These are phyloP conservation scores for Fomitopsis schrenkii DNA, from an alignment of 1,284 basidiomycete species.

Conservation along the genomic window DNA sequence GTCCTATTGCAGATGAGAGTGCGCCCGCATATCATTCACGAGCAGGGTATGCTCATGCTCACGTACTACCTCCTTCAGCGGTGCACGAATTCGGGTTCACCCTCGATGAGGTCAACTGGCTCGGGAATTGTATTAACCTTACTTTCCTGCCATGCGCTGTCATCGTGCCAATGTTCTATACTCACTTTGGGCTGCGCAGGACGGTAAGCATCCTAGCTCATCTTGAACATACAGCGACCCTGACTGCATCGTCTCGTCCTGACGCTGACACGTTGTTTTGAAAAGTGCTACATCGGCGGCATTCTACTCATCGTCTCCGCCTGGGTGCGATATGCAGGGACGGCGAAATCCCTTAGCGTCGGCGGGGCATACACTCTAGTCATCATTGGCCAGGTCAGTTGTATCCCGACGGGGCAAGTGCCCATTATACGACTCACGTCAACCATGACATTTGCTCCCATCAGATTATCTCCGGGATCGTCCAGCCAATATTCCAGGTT, in stretches of 20 bases:
- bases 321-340: slow-evolving; percentile 77
- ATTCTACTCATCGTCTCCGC: slow-evolving; percentile 32
- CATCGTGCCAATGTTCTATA: slow-evolving; percentile 49
- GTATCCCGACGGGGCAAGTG: background rate
- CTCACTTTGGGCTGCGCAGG: slow-evolving; percentile 52
- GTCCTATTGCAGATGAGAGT: slow-evolving; percentile 68
- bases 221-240: no score
- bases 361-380: slow-evolving; percentile 55
- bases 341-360: slow-evolving; percentile 39
- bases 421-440: no score
- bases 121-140: slow-evolving; percentile 61
- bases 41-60: background rate
- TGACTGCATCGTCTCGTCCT: no score
- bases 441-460: no score
- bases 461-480: slow-evolving; percentile 49
- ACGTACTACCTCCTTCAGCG: slow-evolving; percentile 33
- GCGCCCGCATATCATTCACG: slow-evolving; percentile 4
- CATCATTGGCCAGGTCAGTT: slow-evolving; percentile 61
- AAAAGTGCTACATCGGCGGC: slow-evolving; percentile 13
- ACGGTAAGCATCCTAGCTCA: slow-evolving; percentile 39
- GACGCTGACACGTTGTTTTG: no score
- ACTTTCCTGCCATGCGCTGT: slow-evolving; percentile 61
- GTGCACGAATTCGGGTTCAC: slow-evolving; percentile 57
- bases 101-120: slow-evolving; percentile 70
- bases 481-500: slow-evolving; percentile 68